Evolutionary conservation across 495 filamentous ascomycete genomes (phyloP).

Genomic region (Penicillium canariense): DNA sequence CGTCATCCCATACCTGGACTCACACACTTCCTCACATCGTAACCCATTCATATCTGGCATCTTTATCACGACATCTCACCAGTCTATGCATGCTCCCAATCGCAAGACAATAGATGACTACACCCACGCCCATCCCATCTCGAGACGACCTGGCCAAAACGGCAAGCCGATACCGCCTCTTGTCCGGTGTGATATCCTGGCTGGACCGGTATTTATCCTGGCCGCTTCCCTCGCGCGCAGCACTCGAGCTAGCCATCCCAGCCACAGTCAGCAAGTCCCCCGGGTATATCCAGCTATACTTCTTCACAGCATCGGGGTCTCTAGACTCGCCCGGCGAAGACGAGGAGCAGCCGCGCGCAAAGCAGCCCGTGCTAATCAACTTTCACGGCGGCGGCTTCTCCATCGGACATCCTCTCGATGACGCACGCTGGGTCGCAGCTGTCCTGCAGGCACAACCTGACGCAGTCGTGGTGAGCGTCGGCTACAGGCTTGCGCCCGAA

Average conservation of each 20-base stretch:
- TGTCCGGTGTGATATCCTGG: conserved; percentile 14
- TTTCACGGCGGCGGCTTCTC: conserved; percentile 41
- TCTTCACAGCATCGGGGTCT: conserved; percentile 15
- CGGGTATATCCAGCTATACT: conserved; percentile 19
- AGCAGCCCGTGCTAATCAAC: conserved; percentile 18
- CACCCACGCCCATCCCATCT: not conserved
- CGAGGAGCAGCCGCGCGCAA: not conserved
- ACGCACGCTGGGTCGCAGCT: conserved; percentile 16
- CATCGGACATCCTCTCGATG: conserved; percentile 32
- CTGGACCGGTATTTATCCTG: conserved; percentile 22
- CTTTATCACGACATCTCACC: not conserved
- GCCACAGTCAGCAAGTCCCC: conserved; percentile 16
- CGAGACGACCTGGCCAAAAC: conserved; percentile 9
- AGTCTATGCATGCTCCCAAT: not conserved
- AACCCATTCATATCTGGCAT: not conserved
- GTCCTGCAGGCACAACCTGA: conserved; percentile 10
- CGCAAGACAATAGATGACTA: not conserved
- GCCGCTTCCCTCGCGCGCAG: conserved; percentile 12
- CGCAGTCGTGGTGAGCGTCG: conserved; percentile 25
- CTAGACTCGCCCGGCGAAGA: not conserved
- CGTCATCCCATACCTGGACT: not conserved
- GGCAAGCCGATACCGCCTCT: conserved; percentile 16
- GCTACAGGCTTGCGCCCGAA: conserved; percentile 40
- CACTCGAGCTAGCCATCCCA: conserved; percentile 17
- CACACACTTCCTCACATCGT: not conserved